Evolutionary conservation across 345 rosid genomes (phyloP), one percentile per base, ranked within the genome.

Genomic region (Populus pruinosa): DNA sequence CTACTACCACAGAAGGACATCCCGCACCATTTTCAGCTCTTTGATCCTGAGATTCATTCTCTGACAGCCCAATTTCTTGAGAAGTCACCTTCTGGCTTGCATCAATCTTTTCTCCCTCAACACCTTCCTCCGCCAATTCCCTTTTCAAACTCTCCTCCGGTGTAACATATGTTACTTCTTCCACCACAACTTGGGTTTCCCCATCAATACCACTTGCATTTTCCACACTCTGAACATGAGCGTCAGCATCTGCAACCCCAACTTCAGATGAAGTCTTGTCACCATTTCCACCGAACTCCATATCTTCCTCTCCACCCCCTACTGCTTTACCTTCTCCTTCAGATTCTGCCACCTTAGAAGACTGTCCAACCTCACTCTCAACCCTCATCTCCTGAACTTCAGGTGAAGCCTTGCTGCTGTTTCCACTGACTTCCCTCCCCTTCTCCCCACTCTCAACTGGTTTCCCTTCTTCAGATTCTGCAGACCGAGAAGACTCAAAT

Each of bases 1-100:
- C 77, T 29, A 50, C 44, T 13, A 14, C 69, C 41, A 14, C 50
- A 6, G 68, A 33, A 76, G 72, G 31, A 70, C 59, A 65, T n/a
- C 76, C 79, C 8, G 36, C 77, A 29, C 71, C 81, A 74, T 74
- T 82, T 71, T 80, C 77, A 71, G 36, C 70, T 65, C 55, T 71
- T 67, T 35, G 44, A 78, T 69, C 75, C 47, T 49, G 75, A 56
- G 49, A 43, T 62, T 79, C 80, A 66, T 38, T 36, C 56, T 68
- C 74, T 36, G 41, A 31, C 68, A 44, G 18, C 10, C 43, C 67
- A 53, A 71, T 17, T 38, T 55, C 69, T 25, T 11, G 35, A 71
- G 83, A 75, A 71, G 9, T 27, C 36, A 53, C 14, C 53, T 67
- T 67, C 47, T 53, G 73, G 21, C 20, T 25, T 4, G 5, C 53